Evolutionary conservation across 306 rosid species (phyloP).

Genomic region (Rosa persica): DNA sequence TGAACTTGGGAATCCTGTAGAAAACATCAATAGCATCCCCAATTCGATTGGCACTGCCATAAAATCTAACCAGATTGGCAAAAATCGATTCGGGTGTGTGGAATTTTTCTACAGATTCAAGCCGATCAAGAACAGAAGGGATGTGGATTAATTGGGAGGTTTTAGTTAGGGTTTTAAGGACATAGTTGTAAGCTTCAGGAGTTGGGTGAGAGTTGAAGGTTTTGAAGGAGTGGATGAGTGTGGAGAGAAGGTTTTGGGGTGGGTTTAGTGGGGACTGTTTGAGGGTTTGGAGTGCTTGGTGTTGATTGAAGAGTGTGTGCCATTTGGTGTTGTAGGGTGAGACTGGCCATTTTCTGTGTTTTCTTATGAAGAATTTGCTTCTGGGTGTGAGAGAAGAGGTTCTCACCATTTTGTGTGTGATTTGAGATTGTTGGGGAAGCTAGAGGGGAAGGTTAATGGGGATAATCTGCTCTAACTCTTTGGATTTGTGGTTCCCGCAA

Average conservation of each 20-base stretch:
- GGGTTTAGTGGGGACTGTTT: slow-evolving; percentile 33
- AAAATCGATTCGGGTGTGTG: slow-evolving; percentile 56
- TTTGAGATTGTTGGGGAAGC: neutral
- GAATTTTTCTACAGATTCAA: slow-evolving; percentile 51
- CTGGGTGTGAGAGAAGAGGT: slow-evolving; percentile 43
- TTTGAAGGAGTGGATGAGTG: slow-evolving; percentile 56
- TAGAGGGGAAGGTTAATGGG: neutral
- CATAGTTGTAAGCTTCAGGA: slow-evolving; percentile 62
- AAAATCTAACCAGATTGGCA: slow-evolving; percentile 43
- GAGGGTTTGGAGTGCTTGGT: slow-evolving; percentile 57
- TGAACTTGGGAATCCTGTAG: slow-evolving; percentile 57
- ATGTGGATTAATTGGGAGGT: slow-evolving; percentile 47
- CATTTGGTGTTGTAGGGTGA: slow-evolving; percentile 67
- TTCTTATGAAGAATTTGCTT: slow-evolving; percentile 62
- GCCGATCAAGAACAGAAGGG: slow-evolving; percentile 48
- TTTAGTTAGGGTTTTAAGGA: slow-evolving; percentile 51
- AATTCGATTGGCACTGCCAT: slow-evolving; percentile 33
- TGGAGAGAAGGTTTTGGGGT: slow-evolving; percentile 57
- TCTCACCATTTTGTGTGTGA: slow-evolving; percentile 44
- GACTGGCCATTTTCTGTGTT: slow-evolving; percentile 70
- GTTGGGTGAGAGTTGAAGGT: slow-evolving; percentile 58
- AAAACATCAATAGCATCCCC: slow-evolving; percentile 65
- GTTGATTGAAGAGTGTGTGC: slow-evolving; percentile 59
- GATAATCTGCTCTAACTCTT: neutral
- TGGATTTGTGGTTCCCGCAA: neutral